Evolutionary conservation across 768 basidiomycete species (phyloP).

Genomic region (Leccinum olivaceopallidum): DNA sequence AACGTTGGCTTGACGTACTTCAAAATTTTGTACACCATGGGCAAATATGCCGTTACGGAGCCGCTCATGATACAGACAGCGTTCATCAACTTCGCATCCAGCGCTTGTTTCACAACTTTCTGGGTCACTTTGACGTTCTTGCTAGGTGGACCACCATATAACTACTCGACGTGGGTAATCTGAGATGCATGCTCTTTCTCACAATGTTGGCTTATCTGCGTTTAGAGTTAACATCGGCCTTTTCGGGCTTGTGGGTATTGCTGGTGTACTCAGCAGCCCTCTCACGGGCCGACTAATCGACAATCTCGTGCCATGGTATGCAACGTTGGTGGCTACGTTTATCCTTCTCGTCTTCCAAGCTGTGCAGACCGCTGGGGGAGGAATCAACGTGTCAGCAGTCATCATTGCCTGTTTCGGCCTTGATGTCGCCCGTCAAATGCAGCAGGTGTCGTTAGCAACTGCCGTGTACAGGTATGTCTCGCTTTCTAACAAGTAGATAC

Average conservation of each 20-base stretch:
- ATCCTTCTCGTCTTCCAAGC: conserved; percentile 51
- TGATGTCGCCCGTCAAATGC: conserved; percentile 74
- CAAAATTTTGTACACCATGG: conserved; percentile 75
- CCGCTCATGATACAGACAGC: conserved; percentile 72
- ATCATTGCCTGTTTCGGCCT: conserved; percentile 68
- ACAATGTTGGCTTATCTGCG: background rate
- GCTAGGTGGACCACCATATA: conserved; percentile 72
- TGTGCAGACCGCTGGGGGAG: conserved; percentile 70
- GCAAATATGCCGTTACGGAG: conserved; percentile 71
- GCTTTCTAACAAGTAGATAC: conserved; percentile 6
- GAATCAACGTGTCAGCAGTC: conserved; percentile 68
- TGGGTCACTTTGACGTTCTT: conserved; percentile 84
- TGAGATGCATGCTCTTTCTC: background rate
- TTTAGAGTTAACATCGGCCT: conserved; percentile 62
- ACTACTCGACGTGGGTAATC: conserved; percentile 62
- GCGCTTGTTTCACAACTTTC: conserved; percentile 60
- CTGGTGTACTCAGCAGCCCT: conserved; percentile 70
- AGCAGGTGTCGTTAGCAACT: conserved; percentile 66
- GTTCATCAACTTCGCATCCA: conserved; percentile 58
- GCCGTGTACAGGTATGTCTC: conserved; percentile 52
- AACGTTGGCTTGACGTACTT: conserved; percentile 64
- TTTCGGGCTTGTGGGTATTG: conserved; percentile 72
- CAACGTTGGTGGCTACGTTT: conserved; percentile 56
- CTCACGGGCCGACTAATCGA: conserved; percentile 70
- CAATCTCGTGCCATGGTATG: conserved; percentile 74